Evolutionary conservation across 257 asterid genomes (phyloP).

Genomic region (Primulina huaijiensis): DNA sequence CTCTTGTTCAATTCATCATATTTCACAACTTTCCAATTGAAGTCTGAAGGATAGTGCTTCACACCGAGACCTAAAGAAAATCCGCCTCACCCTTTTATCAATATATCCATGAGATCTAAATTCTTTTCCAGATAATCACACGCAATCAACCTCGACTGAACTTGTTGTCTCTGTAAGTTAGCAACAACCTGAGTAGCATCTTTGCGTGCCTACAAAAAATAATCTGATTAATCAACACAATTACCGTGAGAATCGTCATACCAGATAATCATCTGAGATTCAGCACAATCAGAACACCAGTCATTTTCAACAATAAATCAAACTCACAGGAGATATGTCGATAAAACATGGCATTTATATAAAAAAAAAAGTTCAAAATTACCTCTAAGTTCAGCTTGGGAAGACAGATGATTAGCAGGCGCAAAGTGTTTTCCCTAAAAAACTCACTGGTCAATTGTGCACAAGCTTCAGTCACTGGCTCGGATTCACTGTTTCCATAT

Average conservation of each 20-base stretch:
- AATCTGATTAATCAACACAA: neutral
- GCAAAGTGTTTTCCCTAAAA: constrained; percentile 75
- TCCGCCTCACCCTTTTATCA: constrained; percentile 65
- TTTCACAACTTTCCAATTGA: neutral
- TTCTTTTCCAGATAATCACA: constrained; percentile 92
- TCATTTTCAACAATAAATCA: neutral
- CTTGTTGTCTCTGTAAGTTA: constrained; percentile 97
- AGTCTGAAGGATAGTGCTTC: neutral
- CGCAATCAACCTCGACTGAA: constrained; percentile 89
- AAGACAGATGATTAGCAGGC: constrained; percentile 65
- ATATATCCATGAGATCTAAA: constrained; percentile 78
- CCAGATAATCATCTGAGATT: neutral
- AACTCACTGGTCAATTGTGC: constrained; percentile 82
- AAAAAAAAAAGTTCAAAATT: constrained; percentile 13
- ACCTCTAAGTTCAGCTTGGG: constrained; percentile 86
- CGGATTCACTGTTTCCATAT: constrained; percentile 86
- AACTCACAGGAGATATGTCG: neutral
- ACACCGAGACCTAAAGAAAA: neutral
- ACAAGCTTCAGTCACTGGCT: constrained; percentile 85
- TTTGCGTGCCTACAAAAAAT: constrained; percentile 71
- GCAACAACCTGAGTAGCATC: constrained; percentile 98
- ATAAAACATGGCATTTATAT: neutral
- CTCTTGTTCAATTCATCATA: neutral
- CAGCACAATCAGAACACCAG: neutral
- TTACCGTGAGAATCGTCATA: neutral